A percentile compares a stretch with the other conserved stretches of the same genome.
These are phyloP conservation scores for Cyberlindnera veronae DNA, from an alignment of 805 yeast genomes.

Conservation along the genomic window DNA sequence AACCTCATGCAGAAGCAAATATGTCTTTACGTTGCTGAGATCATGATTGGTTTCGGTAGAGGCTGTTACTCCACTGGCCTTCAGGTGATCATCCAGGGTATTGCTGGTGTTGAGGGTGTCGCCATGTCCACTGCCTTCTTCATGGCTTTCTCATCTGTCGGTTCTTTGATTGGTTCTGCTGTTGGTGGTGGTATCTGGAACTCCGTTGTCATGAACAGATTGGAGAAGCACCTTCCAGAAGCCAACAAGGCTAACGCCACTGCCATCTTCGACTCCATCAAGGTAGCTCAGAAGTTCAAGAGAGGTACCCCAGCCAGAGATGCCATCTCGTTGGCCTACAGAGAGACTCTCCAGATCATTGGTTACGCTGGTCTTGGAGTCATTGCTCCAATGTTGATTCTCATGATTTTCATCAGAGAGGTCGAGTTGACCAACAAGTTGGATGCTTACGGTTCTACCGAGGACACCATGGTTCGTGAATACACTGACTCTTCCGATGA, in stretches of 20 bases:
- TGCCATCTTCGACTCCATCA: conserved; percentile 26
- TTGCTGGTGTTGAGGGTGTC: conserved; percentile 27
- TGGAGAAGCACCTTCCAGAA: conserved; percentile 24
- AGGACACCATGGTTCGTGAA: conserved; percentile 6
- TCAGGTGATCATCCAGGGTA: conserved; percentile 29
- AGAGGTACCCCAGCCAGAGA: conserved; percentile 27
- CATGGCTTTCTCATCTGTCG: conserved; percentile 27
- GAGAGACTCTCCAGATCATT: conserved; percentile 30
- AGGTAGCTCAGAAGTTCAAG: conserved; percentile 24
- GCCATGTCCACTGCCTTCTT: conserved; percentile 33
- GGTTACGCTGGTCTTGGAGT: conserved; percentile 31
- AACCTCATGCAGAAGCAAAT: conserved; percentile 16
- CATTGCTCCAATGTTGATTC: conserved; percentile 26
- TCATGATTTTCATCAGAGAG: conserved; percentile 29
- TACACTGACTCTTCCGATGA: conserved; percentile 1
- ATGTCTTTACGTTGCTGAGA: conserved; percentile 20
- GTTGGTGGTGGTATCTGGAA: conserved; percentile 32
- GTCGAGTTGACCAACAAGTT: conserved; percentile 24
- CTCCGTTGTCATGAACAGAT: conserved; percentile 19
- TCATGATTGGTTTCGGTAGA: conserved; percentile 30
- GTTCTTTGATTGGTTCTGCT: conserved; percentile 30
- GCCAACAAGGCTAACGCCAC: conserved; percentile 20
- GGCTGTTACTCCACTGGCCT: conserved; percentile 26
- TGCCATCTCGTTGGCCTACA: conserved; percentile 31
- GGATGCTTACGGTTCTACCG: conserved; percentile 22